Evolutionary conservation across 169 alveolate species (phyloP), one percentile per base, ranked within the genome.

Genomic region (Sarcocystis neurona): DNA sequence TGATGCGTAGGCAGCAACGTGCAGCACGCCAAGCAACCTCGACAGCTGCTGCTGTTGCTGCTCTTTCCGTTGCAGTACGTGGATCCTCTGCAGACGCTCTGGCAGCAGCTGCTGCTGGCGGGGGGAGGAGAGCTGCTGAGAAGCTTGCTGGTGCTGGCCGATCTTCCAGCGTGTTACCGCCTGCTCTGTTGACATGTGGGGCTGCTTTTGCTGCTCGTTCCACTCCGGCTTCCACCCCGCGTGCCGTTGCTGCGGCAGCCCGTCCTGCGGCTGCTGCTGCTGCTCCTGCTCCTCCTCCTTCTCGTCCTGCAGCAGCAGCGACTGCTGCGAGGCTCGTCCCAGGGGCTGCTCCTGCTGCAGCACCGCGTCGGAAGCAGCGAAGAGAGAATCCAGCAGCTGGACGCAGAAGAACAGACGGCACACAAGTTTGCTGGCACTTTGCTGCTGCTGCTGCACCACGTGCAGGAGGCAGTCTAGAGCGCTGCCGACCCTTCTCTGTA

Each of bases 121-220:
- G 12, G 43, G 6, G 12, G 66, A 75, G 46, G n/a, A 75, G 41
- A 63, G 43, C 46, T 56, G 46, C 84, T 10, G 3, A 44, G 84
- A 30, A 75, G 63, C 84, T 75, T 20, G 66, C 84, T 37, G 66
- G 66, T 63, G 66, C 66, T 23, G 84, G 46, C 84, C 41, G 84
- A 44, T 63, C 41, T 63, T 3, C 60, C 84, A 12, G 66, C 41
- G 23, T 56, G 84, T 44, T 75, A 75, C 37, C 66, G 46, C 23
- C 41, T 75, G 20, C 41, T 75, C 15, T 27, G 66, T 3, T 75
- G 41, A 10, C 66, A 44, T 75, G 84, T 56, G 41, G 63, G 27
- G 41, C 2, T 43, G 63, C 1, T 0, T 34, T n/a, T 37, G 63
- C 63, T 44, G 2, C 63, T 75, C n/a, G n/a, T n/a, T n/a, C n/a